These are phyloP conservation scores for Mycena olivaceomarginata DNA, from an alignment of 768 basidiomycete species.

Conservation along the genomic window DNA sequence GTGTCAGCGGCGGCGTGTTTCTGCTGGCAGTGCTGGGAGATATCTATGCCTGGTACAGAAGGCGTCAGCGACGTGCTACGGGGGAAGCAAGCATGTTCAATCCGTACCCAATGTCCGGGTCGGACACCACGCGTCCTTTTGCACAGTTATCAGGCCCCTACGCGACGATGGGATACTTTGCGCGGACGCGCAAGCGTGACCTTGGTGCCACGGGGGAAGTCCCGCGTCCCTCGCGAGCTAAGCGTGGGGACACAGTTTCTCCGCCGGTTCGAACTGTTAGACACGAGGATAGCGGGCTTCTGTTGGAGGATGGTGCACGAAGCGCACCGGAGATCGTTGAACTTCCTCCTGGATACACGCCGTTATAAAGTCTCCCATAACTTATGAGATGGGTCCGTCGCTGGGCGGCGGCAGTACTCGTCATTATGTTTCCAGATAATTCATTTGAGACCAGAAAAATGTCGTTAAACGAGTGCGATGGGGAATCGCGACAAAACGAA, in stretches of 20 bases:
- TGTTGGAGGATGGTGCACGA: background rate
- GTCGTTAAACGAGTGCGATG: too few species aligned
- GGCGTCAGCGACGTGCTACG: background rate
- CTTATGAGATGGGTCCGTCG: too few species aligned
- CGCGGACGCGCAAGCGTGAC: background rate
- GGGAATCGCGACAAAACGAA: too few species aligned
- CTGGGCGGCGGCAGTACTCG: too few species aligned
- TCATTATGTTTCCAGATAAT: too few species aligned
- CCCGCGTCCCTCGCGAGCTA: background rate
- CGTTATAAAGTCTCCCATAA: background rate
- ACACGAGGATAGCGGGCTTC: background rate
- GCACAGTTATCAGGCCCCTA: background rate
- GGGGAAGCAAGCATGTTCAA: background rate
- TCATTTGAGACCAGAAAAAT: too few species aligned
- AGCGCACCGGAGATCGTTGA: background rate
- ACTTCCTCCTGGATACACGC: conserved; percentile 1
- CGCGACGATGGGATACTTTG: background rate
- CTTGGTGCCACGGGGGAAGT: background rate
- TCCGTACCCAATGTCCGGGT: background rate
- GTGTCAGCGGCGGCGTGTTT: background rate
- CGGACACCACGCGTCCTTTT: background rate
- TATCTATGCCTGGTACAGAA: background rate
- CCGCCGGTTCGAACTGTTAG: background rate
- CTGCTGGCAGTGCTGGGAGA: background rate
- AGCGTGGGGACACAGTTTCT: background rate